phyloP scores from a whole-genome alignment of 805 yeast species.

The Starmerella sirachaensis region DNA sequence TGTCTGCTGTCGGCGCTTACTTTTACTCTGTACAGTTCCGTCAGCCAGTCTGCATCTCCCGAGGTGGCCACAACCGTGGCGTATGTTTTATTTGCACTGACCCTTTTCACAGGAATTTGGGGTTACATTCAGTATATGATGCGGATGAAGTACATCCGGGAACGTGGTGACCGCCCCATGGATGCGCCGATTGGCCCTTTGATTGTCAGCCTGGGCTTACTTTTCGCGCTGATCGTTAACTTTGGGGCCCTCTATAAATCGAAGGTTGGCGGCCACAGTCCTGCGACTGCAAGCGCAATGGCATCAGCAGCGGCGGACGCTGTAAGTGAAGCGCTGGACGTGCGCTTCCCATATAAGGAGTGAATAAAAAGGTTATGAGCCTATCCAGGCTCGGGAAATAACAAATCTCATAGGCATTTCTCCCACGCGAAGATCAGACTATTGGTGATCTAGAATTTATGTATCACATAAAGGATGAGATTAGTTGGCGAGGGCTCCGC shows the following conservation, averaged over 20 bases:
- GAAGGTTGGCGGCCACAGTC: too few relatives aligned
- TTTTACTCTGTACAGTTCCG: slow-evolving; percentile 69
- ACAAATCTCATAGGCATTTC: too few relatives aligned
- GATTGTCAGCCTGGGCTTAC: slow-evolving; percentile 57
- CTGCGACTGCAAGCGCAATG: too few relatives aligned
- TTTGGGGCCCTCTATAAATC: slow-evolving; percentile 49
- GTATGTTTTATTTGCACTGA: slow-evolving; percentile 64
- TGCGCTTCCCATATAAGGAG: too few relatives aligned
- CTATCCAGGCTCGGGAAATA: too few relatives aligned
- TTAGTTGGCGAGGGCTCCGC: slow-evolving; percentile 54
- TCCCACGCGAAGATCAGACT: too few relatives aligned
- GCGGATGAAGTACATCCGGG: slow-evolving; percentile 60
- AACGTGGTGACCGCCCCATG: slow-evolving; percentile 74
- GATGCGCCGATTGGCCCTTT: slow-evolving; percentile 88
- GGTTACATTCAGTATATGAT: slow-evolving; percentile 66
- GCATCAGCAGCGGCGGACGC: too few relatives aligned
- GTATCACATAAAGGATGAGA: too few relatives aligned
- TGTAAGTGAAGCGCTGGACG: too few relatives aligned
- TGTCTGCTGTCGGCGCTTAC: slow-evolving; percentile 75
- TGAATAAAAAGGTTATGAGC: too few relatives aligned
- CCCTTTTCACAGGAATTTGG: slow-evolving; percentile 79
- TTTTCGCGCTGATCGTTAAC: slow-evolving; percentile 55
- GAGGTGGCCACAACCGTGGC: slow-evolving; percentile 57
- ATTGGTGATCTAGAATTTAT: too few relatives aligned
- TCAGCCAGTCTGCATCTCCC: slow-evolving; percentile 47